These are phyloP conservation scores for Beauveria scarabaeidicola DNA, from an alignment of 2,329 filamentous ascomycete species.

Conservation along the genomic window DNA sequence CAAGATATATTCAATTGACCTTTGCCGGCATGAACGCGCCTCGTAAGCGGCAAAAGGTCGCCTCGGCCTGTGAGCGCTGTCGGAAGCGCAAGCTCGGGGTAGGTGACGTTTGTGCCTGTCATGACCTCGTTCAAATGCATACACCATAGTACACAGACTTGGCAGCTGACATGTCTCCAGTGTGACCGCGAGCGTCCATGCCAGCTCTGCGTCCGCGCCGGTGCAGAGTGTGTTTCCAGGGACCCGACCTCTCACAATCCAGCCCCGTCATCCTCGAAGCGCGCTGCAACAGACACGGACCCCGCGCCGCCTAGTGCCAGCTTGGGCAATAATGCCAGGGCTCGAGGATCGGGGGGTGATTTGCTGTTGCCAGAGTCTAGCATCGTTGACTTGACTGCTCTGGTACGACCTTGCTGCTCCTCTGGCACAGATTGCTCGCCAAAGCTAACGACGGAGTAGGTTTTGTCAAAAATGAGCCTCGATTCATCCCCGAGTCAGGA, in stretches of 20 bases:
- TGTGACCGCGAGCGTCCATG: constrained; percentile 10
- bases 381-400: constrained; percentile 7
- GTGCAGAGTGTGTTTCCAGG: constrained; percentile 8
- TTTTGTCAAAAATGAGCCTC: constrained; percentile 8
- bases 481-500: not conserved
- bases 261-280: not conserved
- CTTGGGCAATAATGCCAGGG: not conserved
- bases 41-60: constrained; percentile 11
- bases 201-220: constrained; percentile 10
- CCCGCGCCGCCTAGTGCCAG: not conserved
- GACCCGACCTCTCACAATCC: not conserved
- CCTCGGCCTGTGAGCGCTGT: constrained; percentile 9
- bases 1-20: not conserved
- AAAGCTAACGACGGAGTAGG: not conserved
- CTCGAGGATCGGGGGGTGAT: not conserved
- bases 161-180: not conserved
- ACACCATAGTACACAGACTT: not conserved
- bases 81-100: constrained; percentile 10
- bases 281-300: not conserved
- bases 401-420: not conserved
- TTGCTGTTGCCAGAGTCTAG: constrained; percentile 8
- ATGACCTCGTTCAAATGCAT: not conserved
- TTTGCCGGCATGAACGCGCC: not conserved
- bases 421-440: not conserved
- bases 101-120: not conserved